Base-by-base conservation (phyloP, 108 stramenopile species). In the Cafeteria roenbergensis region DNA sequence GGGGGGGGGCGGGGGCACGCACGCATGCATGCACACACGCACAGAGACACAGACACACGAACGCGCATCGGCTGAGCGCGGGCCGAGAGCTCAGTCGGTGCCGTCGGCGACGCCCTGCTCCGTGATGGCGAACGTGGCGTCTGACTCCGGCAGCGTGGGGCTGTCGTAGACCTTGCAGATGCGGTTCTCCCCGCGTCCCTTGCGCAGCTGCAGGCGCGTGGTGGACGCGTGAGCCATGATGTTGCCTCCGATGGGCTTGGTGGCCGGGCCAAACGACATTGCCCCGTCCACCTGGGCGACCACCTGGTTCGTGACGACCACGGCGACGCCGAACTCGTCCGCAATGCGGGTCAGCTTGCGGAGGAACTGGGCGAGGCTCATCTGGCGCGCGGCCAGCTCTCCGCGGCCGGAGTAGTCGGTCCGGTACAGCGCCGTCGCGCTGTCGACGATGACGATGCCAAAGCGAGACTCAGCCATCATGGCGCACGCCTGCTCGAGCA, bases 351-450 rank as follows among this genome's bases (percentile, higher is more conserved):
- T 93, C 34, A 99, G 74, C 69, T 94, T 92, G 22, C 98, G 87
- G 56, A 99, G 78, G 71, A 99, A 99, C 67, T 93, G 91, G n/a
- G 90, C 93, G 62, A 97, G 88, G 69, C 92, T 91, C 83, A 84
- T 84, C 76, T 97, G 95, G 51, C 95, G 82, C 77, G 91, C 94
- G 28, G 85, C 85, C 32, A 95, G 83, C 74, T 95, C 98, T 8
- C 98, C 98, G 62, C 98, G 90, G 14, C 98, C 98, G n/a, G 78
- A 84, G 77, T 95, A 99, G 81, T 99, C 98, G 17, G 98, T 97
- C 28, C 98, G 91, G 80, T 86, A 99, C 34, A 99, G 71, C 3
- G 94, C 94, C n/a, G 98, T 99, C 0, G 98, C 98, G 50, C 84
- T 86, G 70, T 99, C 98, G 12, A 99, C 95, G 1, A 99, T 90